Evolutionary conservation across 352 stramenopile species (phyloP).

Genomic region (Globisporangium nagaii): DNA sequence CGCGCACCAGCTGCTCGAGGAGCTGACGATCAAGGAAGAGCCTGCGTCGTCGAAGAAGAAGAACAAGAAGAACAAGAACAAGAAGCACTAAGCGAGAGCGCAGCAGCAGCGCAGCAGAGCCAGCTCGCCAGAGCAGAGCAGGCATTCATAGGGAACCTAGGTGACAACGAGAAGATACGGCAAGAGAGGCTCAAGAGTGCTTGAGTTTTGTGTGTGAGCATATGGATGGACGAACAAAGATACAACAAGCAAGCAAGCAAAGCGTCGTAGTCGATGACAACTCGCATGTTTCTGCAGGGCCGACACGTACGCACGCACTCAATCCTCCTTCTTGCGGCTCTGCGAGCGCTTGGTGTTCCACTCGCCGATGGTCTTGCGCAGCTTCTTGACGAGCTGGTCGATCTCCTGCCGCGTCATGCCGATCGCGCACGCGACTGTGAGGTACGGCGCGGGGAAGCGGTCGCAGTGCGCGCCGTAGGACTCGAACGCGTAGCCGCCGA

Average conservation of each 20-base stretch:
- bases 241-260: neutral
- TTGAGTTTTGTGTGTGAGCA: neutral
- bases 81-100: constrained; percentile 53
- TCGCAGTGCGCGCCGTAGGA: constrained; percentile 92
- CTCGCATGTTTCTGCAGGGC: no score
- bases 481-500: constrained; percentile 87
- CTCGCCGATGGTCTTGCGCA: constrained; percentile 90
- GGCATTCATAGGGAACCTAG: neutral
- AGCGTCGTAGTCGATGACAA: no score
- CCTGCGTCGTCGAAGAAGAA: constrained; percentile 51
- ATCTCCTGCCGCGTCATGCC: constrained; percentile 91
- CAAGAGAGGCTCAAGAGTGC: neutral
- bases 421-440: constrained; percentile 96
- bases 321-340: constrained; percentile 2
- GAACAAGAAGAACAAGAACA: constrained; percentile 64
- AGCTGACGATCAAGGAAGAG: constrained; percentile 69
- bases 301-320: no score
- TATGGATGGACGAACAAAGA: constrained; percentile 3
- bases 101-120: neutral
- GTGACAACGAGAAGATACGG: neutral
- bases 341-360: constrained; percentile 53
- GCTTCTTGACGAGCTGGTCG: constrained; percentile 86
- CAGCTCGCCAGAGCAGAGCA: neutral
- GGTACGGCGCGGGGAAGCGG: constrained; percentile 88
- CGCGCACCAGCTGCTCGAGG: constrained; percentile 65